Conservation (phyloP, 1,284 basidiomycete species). For the Fomitopsis betulina region DNA sequence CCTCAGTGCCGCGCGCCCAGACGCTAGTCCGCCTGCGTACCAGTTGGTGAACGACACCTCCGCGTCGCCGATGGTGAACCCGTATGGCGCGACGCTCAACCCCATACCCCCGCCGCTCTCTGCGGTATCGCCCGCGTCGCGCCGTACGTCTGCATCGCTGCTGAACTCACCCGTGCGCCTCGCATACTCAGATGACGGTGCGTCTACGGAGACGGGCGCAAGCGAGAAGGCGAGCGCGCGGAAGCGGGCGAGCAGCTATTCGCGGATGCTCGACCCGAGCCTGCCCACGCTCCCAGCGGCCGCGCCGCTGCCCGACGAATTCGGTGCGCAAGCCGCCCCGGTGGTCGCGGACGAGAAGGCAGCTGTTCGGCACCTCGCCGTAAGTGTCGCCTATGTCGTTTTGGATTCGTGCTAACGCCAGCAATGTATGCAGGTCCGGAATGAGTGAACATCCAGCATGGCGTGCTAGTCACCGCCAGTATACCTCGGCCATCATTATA, state of each 20-base stretch:
- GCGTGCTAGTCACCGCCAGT: neutral
- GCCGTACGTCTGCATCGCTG: conserved; percentile 8
- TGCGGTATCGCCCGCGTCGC: neutral
- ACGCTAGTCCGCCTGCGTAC: conserved; percentile 8
- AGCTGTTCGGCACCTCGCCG: conserved; percentile 18
- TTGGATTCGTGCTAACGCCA: neutral
- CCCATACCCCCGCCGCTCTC: conserved; percentile 12
- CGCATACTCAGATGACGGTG: conserved; percentile 1
- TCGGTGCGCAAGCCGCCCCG: conserved; percentile 11
- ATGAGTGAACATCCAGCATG: conserved; percentile 12
- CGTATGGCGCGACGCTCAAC: conserved; percentile 5
- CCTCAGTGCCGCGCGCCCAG: conserved; percentile 11
- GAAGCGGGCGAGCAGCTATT: conserved; percentile 4
- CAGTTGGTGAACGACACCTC: neutral
- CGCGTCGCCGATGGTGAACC: neutral
- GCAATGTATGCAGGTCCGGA: conserved; percentile 15
- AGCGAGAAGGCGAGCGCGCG: neutral
- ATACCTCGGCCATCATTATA: conserved; percentile 3
- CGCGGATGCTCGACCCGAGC: conserved; percentile 18
- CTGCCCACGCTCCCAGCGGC: conserved; percentile 15
- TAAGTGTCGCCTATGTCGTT: conserved; percentile 7
- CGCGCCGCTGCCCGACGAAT: conserved; percentile 23
- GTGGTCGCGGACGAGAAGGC: conserved; percentile 10
- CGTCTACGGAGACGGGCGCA: conserved; percentile 1
- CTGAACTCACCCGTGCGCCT: conserved; percentile 8